These are phyloP conservation scores for Symbiodinium pilosum DNA, from an alignment of 73 alveolate species.

Conservation along the genomic window DNA sequence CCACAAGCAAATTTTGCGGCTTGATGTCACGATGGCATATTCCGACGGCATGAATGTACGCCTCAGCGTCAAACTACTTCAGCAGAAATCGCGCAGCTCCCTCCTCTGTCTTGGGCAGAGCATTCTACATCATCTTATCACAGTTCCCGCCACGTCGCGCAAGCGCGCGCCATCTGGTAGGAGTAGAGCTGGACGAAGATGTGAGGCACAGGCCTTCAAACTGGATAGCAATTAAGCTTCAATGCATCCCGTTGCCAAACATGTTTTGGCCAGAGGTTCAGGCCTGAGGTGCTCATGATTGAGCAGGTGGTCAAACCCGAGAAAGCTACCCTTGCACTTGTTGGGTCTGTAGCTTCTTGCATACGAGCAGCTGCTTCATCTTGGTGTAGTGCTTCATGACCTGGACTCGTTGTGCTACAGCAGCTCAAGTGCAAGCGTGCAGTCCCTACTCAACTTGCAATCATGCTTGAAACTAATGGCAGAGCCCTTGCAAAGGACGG, in stretches of 20 bases:
- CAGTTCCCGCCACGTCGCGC: conserved; percentile 6
- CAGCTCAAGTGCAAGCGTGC: no score
- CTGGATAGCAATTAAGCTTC: no score
- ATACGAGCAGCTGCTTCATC: conserved; percentile 96
- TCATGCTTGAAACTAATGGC: no score
- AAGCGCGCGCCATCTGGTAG: conserved; percentile 98
- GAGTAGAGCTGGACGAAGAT: conserved; percentile 98
- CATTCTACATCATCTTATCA: neutral
- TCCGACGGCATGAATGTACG: conserved; percentile 97
- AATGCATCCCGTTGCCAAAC: no score
- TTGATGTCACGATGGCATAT: conserved; percentile 98
- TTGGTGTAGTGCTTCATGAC: conserved; percentile 97
- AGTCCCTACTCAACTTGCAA: no score
- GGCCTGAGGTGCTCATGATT: no score
- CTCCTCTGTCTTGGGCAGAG: neutral
- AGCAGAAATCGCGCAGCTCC: neutral
- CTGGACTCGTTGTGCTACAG: neutral
- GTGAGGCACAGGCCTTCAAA: conserved; percentile 96
- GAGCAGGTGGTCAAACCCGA: no score
- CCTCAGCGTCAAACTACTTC: conserved; percentile 61
- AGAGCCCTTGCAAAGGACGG: no score
- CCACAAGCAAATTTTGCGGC: conserved; percentile 97
- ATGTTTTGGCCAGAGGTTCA: no score
- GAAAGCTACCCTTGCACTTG: no score
- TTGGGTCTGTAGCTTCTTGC: no score